Base-by-base conservation (phyloP, 1,284 basidiomycete species). In the Cutaneotrichosporon sp. region DNA sequence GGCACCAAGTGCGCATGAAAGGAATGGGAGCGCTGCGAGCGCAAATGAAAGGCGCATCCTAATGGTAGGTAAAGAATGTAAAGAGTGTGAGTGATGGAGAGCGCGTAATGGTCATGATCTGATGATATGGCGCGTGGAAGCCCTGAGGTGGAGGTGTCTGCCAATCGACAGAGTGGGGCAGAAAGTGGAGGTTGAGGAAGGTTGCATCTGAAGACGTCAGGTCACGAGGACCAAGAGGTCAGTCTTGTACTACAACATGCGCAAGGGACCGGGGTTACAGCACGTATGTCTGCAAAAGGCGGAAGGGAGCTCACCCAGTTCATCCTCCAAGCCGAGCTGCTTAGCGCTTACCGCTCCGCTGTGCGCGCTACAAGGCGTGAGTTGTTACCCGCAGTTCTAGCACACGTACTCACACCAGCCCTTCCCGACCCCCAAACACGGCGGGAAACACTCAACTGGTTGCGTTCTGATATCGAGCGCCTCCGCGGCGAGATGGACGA, bases 371-470 rank as follows among this genome's bases (percentile, higher is more conserved):
- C 79, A 1, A 58, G 76, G 40, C 77, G 80, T 80, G 60, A 70
- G 79, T 72, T 2, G 49, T 57, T 34, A 16, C 4, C 36, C n/a
- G 21, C 16, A 40, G 2, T 5, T 31, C 32, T 21, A 11, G 10
- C 22, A 26, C 49, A 16, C 22, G 14, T 34, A 52, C 61, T 64
- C 9, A 61, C 59, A 5, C 30, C 63, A 81, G 80, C 79, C n/a
- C 60, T 81, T 6, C 79, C 78, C 9, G 78, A 80, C 61, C 60
- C 73, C 1, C 58, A 65, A 10, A 78, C 75, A 2, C 69, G 80
- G 18, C 55, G 80, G 46, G 80, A 81, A 63, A 80, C 80, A 38
- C 70, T 81, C 31, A 73, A 81, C 69, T 80, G 73, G 71, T 65
- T 81, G 11, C 65, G 80, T 57, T 61, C 64, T 2, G 80, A 81